These are phyloP conservation scores for Aspergillus nanangensis DNA, from an alignment of 495 filamentous ascomycete genomes.

Conservation along the genomic window DNA sequence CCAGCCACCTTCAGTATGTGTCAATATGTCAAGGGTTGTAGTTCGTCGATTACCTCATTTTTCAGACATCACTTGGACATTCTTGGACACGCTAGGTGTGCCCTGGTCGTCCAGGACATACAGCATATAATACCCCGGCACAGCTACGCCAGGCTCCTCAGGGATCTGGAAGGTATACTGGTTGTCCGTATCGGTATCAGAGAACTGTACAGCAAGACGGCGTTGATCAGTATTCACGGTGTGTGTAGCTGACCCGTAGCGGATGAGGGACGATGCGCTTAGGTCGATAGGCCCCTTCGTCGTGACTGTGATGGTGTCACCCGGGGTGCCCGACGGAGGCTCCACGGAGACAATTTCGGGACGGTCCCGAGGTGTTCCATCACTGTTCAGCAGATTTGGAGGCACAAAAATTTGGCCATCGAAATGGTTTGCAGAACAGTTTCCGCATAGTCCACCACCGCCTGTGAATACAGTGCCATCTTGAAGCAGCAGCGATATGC, in stretches of 20 bases:
- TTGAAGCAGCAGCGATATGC: conserved; percentile 48
- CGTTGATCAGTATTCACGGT: conserved; percentile 58
- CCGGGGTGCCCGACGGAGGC: conserved; percentile 14
- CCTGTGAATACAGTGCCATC: conserved; percentile 52
- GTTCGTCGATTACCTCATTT: no score
- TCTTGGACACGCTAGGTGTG: conserved; percentile 41
- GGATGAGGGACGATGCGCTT: conserved; percentile 34
- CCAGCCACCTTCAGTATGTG: no score
- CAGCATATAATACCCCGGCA: conserved; percentile 57
- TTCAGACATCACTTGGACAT: conserved; percentile 12
- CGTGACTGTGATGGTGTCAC: conserved; percentile 20
- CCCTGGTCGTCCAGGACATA: conserved; percentile 46
- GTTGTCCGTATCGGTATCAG: conserved; percentile 3
- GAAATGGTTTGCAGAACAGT: conserved; percentile 51
- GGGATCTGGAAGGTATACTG: conserved; percentile 33
- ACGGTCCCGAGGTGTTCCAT: conserved; percentile 35
- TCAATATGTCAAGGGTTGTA: no score
- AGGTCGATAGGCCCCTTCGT: conserved; percentile 1
- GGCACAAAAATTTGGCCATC: conserved; percentile 56
- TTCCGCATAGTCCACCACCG: conserved; percentile 53
- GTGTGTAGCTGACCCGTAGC: conserved; percentile 48
- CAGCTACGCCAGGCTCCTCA: conserved; percentile 42
- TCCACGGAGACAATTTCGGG: conserved; percentile 31
- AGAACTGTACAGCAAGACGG: conserved; percentile 37
- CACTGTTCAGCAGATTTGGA: conserved; percentile 45